Percentiles rank a stretch among this genome's conserved stretches.
Conservation (phyloP, 305 asterid species). For the Fraxinus platypoda region DNA sequence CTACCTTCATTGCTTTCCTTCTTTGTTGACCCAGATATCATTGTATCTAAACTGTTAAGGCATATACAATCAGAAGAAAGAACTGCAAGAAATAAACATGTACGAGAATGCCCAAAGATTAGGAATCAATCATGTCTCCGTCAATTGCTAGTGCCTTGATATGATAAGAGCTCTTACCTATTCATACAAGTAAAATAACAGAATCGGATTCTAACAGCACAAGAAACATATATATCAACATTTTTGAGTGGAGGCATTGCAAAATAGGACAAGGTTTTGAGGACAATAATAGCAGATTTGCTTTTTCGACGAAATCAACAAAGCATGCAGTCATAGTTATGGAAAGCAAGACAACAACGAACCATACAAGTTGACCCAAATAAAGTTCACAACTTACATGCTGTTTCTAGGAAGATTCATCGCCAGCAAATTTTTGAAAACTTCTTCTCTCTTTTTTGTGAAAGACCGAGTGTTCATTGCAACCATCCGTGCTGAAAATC, state of each 20-base stretch:
- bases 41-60: slow-evolving; percentile 77
- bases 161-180: neutral
- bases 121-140: neutral
- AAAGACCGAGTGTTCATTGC: slow-evolving; percentile 95
- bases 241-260: neutral
- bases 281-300: neutral
- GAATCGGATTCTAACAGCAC: neutral
- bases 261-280: neutral
- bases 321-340: neutral
- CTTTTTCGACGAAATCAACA: slow-evolving; percentile 10
- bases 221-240: neutral
- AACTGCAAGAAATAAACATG: slow-evolving; percentile 9
- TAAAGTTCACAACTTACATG: slow-evolving; percentile 66
- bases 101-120: slow-evolving; percentile 10
- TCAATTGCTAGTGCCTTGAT: neutral
- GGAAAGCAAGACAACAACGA: slow-evolving; percentile 12
- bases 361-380: slow-evolving; percentile 20
- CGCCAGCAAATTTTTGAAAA: slow-evolving; percentile 87
- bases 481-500: slow-evolving; percentile 99
- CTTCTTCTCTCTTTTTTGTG: slow-evolving; percentile 94
- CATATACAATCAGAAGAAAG: neutral
- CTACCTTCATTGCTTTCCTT: slow-evolving; percentile 94
- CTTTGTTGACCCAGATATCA: slow-evolving; percentile 84
- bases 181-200: neutral
- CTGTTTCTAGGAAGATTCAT: slow-evolving; percentile 98